Conservation (phyloP, 345 rosid species). For the Sonneratia caseolaris region DNA sequence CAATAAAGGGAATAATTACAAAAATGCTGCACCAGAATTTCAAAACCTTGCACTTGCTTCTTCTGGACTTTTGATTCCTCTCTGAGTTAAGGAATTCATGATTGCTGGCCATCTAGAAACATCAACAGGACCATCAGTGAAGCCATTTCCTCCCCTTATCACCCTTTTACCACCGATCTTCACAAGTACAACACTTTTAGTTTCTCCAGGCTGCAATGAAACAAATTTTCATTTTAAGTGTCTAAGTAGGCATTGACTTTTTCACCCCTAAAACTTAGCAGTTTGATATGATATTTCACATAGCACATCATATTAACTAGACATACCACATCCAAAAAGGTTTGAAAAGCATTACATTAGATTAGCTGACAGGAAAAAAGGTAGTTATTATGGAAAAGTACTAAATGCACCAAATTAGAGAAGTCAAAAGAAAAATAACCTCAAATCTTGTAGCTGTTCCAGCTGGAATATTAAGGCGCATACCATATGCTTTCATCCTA, state of each 20-base stretch:
- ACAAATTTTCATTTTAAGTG: conserved; percentile 5
- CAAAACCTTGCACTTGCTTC: conserved; percentile 58
- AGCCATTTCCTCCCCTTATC: conserved; percentile 81
- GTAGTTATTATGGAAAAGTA: neutral
- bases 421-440: conserved; percentile 32
- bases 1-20: conserved; percentile 7
- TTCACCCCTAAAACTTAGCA: neutral
- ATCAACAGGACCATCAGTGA: conserved; percentile 52
- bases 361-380: neutral
- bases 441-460: conserved; percentile 95
- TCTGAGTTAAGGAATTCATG: conserved; percentile 33
- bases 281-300: neutral
- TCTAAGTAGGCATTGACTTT: neutral
- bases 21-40: conserved; percentile 17
- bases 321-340: neutral
- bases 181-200: conserved; percentile 65
- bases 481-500: conserved; percentile 73
- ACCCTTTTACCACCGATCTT: conserved; percentile 67
- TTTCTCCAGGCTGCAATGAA: conserved; percentile 82
- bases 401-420: neutral
- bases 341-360: neutral
- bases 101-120: conserved; percentile 27
- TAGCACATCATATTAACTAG: neutral
- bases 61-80: conserved; percentile 43
- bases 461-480: conserved; percentile 87